Evolutionary conservation across 164 flowering plant genomes (phyloP), one percentile per base, ranked within the genome.

Genomic region (Vitis riparia): DNA sequence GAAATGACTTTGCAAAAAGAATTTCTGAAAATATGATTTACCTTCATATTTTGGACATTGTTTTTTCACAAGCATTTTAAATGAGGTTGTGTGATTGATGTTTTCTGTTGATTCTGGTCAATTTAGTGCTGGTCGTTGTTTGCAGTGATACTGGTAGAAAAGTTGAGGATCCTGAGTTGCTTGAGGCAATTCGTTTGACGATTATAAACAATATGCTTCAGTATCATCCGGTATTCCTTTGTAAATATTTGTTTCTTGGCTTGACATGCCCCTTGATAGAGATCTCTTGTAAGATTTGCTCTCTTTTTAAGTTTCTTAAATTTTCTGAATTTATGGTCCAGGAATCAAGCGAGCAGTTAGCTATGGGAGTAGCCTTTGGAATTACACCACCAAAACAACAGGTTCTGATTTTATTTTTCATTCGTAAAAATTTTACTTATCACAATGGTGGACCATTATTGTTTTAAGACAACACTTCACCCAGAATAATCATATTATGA

Each of bases 111-210:
- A 10, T 65, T 57, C 27, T 66, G 50, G 29, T 58, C 75, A 19
- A 52, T 51, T 44, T 56, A 61, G 12, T 65, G 63, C 44, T 66
- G 60, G 63, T 12, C 47, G 52, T 63, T 67, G 7, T 77, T 66
- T 84, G 75, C 86, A 92, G 99, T 68, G 87, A 83, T 68, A 89
- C 95, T 68, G 99, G 99, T 9, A 82, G 99, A 71, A 96, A 93
- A 77, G 85, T 96, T 65, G 99, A 91, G 55, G 89, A 92, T 32
- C 97, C 98, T 1, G 99, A 96, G 81, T 77, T 93, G 84, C 89
- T 96, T 30, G 99, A 96, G 82, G 90, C 95, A 64, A 93, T 96
- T 80, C 95, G 99, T 55, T 82, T 93, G 85, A 93, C 98, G 37
- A 85, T 96, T 67, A 93, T 96, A 75, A 93, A 89, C 87, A 96